Percentiles rank a stretch among this genome's conserved stretches.
Conservation (phyloP, 176 grass and related monocot genomes). For the Dactylis glomerata region DNA sequence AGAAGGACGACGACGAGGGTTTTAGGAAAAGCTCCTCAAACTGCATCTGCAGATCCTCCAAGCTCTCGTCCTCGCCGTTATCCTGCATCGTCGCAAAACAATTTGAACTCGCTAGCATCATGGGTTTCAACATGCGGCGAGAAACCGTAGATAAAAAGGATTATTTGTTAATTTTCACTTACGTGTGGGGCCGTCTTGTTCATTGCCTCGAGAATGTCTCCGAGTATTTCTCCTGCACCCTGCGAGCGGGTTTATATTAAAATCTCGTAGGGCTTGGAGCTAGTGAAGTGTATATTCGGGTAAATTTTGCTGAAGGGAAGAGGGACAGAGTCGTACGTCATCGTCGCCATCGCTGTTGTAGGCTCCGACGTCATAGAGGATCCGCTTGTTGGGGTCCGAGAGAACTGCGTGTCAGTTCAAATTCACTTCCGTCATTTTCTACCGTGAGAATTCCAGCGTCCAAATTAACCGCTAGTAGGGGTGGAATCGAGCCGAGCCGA, state of each 20-base stretch:
- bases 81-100: background rate
- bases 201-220: slow-evolving; percentile 66
- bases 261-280: background rate
- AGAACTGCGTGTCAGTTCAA: slow-evolving; percentile 45
- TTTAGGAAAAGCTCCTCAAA: slow-evolving; percentile 65
- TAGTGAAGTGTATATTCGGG: background rate
- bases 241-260: no score
- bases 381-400: slow-evolving; percentile 65
- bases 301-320: background rate
- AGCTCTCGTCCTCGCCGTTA: slow-evolving; percentile 27
- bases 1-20: slow-evolving; percentile 24
- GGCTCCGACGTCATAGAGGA: slow-evolving; percentile 66
- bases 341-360: slow-evolving; percentile 58
- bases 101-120: background rate
- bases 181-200: slow-evolving; percentile 26
- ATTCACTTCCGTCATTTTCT: background rate
- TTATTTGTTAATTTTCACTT: background rate
- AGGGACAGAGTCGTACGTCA: background rate
- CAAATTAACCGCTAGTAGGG: no score
- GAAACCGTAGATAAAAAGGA: background rate
- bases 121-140: no score
- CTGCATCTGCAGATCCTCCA: slow-evolving; percentile 55
- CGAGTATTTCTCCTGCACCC: slow-evolving; percentile 57
- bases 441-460: background rate
- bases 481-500: no score